Conservation (phyloP, 345 rosid genomes). For the Pistacia atlantica region DNA sequence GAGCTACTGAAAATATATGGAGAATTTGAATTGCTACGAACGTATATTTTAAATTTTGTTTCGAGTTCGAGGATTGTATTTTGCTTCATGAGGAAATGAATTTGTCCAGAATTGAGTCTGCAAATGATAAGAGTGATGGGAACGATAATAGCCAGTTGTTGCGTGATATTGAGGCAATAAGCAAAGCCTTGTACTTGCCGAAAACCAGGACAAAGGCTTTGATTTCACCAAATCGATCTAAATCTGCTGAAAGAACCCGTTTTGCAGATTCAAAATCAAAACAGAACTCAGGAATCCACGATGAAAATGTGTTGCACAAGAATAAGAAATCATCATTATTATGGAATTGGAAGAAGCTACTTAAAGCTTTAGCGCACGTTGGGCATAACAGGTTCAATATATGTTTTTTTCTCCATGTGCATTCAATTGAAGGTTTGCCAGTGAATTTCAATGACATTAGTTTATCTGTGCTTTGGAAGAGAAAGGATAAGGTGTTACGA, state of each 20-base stretch:
- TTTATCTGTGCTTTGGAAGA: conserved; percentile 68
- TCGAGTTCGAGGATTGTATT: conserved; percentile 28
- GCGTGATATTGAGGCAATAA: conserved; percentile 78
- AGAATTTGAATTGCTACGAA: conserved; percentile 13
- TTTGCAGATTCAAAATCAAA: conserved; percentile 32
- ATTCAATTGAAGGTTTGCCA: conserved; percentile 76
- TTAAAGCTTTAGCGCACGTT: conserved; percentile 71
- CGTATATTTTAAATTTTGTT: neutral
- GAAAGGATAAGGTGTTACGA: conserved; percentile 57
- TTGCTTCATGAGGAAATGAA: conserved; percentile 36
- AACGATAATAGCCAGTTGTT: conserved; percentile 51
- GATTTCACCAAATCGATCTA: conserved; percentile 43
- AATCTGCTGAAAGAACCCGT: conserved; percentile 44
- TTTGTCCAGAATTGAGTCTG: conserved; percentile 38
- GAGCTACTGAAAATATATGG: conserved; percentile 5
- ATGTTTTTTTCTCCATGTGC: conserved; percentile 75
- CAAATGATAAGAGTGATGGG: conserved; percentile 22
- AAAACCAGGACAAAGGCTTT: conserved; percentile 41
- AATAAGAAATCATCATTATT: conserved; percentile 48
- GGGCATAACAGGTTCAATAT: conserved; percentile 54
- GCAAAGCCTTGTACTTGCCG: conserved; percentile 65
- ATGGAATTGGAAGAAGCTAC: conserved; percentile 87
- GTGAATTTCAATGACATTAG: conserved; percentile 43
- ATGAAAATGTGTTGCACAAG: conserved; percentile 29
- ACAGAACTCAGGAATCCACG: conserved; percentile 19